Conservation (phyloP, 805 yeast genomes). For the Pichia heedii region DNA sequence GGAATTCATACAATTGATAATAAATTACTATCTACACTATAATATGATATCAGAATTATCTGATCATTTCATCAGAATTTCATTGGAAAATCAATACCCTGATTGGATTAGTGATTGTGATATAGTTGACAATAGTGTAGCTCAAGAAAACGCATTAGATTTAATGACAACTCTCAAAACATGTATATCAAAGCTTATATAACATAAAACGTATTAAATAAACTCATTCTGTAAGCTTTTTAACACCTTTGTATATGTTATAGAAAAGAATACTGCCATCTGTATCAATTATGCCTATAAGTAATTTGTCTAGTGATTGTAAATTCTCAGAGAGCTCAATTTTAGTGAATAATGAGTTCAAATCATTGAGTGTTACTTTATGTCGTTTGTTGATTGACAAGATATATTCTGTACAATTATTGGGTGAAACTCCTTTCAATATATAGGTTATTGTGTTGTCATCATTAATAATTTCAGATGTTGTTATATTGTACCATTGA, state of each 20-base stretch:
- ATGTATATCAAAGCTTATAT: not conserved
- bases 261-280: conserved; percentile 71
- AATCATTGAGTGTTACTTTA: conserved; percentile 29
- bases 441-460: not conserved
- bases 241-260: conserved; percentile 55
- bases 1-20: not conserved
- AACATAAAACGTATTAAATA: not conserved
- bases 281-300: conserved; percentile 47
- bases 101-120: conserved; percentile 14
- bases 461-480: not conserved
- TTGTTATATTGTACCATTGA: conserved; percentile 30
- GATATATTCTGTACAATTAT: conserved; percentile 22
- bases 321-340: conserved; percentile 10
- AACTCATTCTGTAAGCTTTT: conserved; percentile 20
- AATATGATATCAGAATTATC: conserved; percentile 28
- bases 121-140: not conserved
- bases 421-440: conserved; percentile 2
- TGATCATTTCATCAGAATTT: conserved; percentile 32
- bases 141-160: no score
- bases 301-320: conserved; percentile 32
- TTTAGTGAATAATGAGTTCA: conserved; percentile 33
- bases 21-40: conserved; percentile 30
- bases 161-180: not conserved
- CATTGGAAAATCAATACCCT: conserved; percentile 27
- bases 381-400: conserved; percentile 27